Percentiles rank a stretch among this genome's conserved stretches.
Evolutionary conservation across 2,329 filamentous ascomycete genomes (phyloP).

Genomic region (Lachnellula occidentalis): DNA sequence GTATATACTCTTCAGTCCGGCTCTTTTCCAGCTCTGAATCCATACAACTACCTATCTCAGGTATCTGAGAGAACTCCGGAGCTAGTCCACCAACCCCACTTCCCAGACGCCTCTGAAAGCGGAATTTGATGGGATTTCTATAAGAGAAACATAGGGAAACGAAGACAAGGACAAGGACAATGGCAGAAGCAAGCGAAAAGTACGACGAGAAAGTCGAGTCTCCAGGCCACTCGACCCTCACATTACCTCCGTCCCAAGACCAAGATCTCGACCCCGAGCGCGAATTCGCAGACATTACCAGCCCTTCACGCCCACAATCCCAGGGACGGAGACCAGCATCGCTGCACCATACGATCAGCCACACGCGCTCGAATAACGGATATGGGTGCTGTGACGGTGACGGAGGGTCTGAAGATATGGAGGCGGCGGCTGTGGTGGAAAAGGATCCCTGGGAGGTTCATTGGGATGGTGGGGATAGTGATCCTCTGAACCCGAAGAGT

Average conservation of each 20-base stretch:
- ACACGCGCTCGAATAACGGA: constrained; percentile 29
- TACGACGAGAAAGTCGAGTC: constrained; percentile 2
- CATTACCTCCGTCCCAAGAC: neutral
- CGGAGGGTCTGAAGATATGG: constrained; percentile 8
- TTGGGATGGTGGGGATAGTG: constrained; percentile 67
- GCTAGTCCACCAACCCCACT: too few species aligned
- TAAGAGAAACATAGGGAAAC: neutral
- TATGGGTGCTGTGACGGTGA: constrained; percentile 28
- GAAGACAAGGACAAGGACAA: neutral
- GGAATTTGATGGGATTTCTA: neutral
- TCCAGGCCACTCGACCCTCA: neutral
- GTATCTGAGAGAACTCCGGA: too few species aligned
- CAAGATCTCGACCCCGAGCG: neutral
- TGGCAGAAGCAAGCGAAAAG: constrained; percentile 1
- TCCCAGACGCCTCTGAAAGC: too few species aligned
- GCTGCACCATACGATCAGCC: constrained; percentile 10
- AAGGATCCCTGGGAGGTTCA: constrained; percentile 59
- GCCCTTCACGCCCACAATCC: constrained; percentile 6
- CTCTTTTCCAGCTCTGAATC: too few species aligned
- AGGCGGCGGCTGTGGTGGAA: constrained; percentile 22
- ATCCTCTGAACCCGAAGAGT: constrained; percentile 69
- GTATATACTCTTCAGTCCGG: too few species aligned
- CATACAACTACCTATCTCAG: too few species aligned
- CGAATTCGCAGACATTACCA: constrained; percentile 21
- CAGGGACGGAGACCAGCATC: constrained; percentile 3